Percentiles rank a stretch among this genome's conserved stretches.
Evolutionary conservation across 2,329 filamentous ascomycete genomes (phyloP).

Genomic region (Cordyceps cicadae): DNA sequence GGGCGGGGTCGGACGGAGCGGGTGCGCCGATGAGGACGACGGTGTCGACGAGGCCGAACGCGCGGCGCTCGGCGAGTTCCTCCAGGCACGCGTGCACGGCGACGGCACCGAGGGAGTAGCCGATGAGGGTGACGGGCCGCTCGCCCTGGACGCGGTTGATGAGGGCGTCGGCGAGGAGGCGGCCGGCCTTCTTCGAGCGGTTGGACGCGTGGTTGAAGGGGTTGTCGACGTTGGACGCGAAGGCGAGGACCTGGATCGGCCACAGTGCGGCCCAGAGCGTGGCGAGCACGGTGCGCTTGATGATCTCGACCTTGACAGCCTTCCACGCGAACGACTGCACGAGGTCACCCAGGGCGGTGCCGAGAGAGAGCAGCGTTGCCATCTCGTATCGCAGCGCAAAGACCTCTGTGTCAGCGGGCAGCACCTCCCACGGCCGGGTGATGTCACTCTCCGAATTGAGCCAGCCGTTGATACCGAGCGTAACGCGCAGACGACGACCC

Average conservation of each 20-base stretch:
- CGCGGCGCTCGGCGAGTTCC: constrained; percentile 64
- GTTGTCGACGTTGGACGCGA: constrained; percentile 66
- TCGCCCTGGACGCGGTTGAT: constrained; percentile 78
- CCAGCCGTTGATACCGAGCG: constrained; percentile 85
- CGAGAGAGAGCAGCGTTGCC: constrained; percentile 65
- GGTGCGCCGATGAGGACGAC: constrained; percentile 78
- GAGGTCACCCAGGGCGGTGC: constrained; percentile 62
- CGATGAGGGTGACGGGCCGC: constrained; percentile 69
- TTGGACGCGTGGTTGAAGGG: constrained; percentile 71
- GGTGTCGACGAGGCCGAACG: constrained; percentile 76
- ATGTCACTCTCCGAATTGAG: constrained; percentile 67
- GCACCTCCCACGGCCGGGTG: constrained; percentile 67
- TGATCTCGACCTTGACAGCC: constrained; percentile 63
- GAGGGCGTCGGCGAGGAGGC: constrained; percentile 71
- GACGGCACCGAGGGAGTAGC: constrained; percentile 73
- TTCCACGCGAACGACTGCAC: constrained; percentile 69
- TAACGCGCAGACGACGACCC: constrained; percentile 59
- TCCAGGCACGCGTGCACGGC: constrained; percentile 78
- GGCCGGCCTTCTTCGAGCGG: constrained; percentile 70
- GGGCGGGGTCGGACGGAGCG: constrained; percentile 58
- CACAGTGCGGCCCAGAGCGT: constrained; percentile 61
- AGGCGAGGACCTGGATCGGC: constrained; percentile 58
- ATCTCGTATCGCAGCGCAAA: constrained; percentile 84
- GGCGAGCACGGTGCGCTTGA: constrained; percentile 63
- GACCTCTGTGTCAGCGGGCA: constrained; percentile 64